Evolutionary conservation across 1,284 basidiomycete genomes (phyloP).

Genomic region (Coniferiporia weirii): DNA sequence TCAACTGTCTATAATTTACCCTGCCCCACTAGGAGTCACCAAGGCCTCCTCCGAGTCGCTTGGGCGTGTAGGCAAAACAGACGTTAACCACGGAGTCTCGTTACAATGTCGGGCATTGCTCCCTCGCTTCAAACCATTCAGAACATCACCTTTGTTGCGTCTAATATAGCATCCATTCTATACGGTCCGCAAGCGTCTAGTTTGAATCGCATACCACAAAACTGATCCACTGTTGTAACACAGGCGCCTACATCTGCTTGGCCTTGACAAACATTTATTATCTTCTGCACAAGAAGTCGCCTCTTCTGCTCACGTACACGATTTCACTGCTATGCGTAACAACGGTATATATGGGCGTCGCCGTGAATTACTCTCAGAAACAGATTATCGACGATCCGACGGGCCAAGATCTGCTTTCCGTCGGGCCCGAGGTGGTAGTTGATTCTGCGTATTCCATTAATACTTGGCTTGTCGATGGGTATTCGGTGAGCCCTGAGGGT

Average conservation of each 20-base stretch:
- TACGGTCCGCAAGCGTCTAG: background rate
- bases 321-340: constrained; percentile 4
- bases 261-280: constrained; percentile 3
- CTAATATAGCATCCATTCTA: background rate
- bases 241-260: constrained; percentile 2
- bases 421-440: constrained; percentile 3
- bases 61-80: too few species aligned
- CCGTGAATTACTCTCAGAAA: constrained; percentile 6
- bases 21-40: too few species aligned
- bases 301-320: background rate
- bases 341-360: constrained; percentile 5
- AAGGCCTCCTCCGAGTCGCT: too few species aligned
- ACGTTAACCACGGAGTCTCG: too few species aligned
- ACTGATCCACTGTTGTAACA: background rate
- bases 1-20: too few species aligned
- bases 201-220: too few species aligned
- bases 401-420: background rate
- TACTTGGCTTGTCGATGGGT: constrained; percentile 7
- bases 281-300: background rate
- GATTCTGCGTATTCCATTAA: background rate
- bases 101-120: background rate
- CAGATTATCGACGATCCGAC: constrained; percentile 5
- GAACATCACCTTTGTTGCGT: background rate
- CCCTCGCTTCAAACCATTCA: background rate
- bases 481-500: background rate